Evolutionary conservation across 106 monocot species (phyloP), one percentile per base, ranked within the genome.

Genomic region (Dioscorea alata): DNA sequence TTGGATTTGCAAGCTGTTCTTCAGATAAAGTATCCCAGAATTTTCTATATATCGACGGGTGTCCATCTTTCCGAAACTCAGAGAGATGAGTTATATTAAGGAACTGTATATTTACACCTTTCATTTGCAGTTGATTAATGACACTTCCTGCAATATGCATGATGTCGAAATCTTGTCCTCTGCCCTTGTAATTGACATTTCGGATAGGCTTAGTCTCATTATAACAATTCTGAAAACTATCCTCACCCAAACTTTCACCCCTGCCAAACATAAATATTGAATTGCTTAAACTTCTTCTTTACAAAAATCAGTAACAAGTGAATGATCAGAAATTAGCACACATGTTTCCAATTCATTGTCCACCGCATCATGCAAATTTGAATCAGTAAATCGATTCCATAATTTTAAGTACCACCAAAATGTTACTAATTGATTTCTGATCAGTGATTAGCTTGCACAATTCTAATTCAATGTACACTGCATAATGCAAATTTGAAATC

Each of bases 201-300:
- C 14, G 8, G 18, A 90, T 80, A 2, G 83, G 89, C 60, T 85
- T 75, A 0, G 79, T 85, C 75, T 85, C 77, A 21, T 66, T 61
- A 48, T 85, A 85, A 63, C 89, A 89, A 28, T 82, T 82, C 10
- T 67, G 73, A 42, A 72, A 23, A n/a, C 57, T 59, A 17, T 21
- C 57, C 52, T 18, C 42, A 12, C 89, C 85, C 89, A 85, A 89
- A 4, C 80, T 74, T 25, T 74, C 74, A 24, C 64, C 85, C 85
- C 85, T 89, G 64, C 57, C 19, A 54, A 50, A 50, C 14, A n/a
- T 15, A 52, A 14, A 20, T 54, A 25, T 50, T 0, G 18, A 18
- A 2, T 54, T 13, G 5, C 13, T 54, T 54, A 54, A 54, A 16
- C 9, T 28, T 0, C 54, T 54, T 54, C 4, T 54, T 54, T 15